A percentile compares a stretch with the other conserved stretches of the same genome.
phyloP scores from a whole-genome alignment of 306 rosid genomes.

The Citrullus mucosospermus region DNA sequence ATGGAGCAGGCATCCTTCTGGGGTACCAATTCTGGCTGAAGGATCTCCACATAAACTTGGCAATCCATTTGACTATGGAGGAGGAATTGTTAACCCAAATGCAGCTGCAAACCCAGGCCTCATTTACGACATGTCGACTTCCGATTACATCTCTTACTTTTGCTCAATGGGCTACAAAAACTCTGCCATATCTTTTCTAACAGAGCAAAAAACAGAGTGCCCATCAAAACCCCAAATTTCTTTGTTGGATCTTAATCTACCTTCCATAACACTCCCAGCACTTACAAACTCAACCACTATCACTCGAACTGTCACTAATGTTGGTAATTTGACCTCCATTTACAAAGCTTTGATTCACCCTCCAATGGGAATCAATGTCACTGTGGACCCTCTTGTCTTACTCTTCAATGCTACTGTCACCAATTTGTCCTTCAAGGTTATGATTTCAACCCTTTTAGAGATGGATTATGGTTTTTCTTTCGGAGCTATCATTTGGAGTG shows the following conservation, averaged over 20 bases:
- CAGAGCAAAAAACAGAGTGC: slow-evolving; percentile 16
- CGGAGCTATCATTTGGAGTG: slow-evolving; percentile 35
- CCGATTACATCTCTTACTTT: background rate
- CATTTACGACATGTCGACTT: slow-evolving; percentile 13
- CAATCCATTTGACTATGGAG: slow-evolving; percentile 37
- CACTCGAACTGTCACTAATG: slow-evolving; percentile 30
- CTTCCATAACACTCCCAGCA: background rate
- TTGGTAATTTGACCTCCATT: slow-evolving; percentile 12
- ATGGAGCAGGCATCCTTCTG: no score
- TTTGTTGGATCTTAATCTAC: no score
- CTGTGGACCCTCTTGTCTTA: slow-evolving; percentile 9
- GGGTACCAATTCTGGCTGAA: slow-evolving; percentile 15
- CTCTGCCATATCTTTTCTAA: slow-evolving; percentile 23
- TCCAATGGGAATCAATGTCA: slow-evolving; percentile 20
- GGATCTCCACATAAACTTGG: slow-evolving; percentile 37
- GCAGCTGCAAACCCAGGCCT: slow-evolving; percentile 36
- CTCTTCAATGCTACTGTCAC: no score
- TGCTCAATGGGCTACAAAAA: slow-evolving; percentile 29
- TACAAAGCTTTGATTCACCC: slow-evolving; percentile 10
- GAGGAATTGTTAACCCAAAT: slow-evolving; percentile 41
- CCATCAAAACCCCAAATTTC: background rate
- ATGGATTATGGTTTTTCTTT: slow-evolving; percentile 15
- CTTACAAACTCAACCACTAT: slow-evolving; percentile 13
- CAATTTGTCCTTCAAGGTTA: no score
- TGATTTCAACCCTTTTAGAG: no score